phyloP scores from a whole-genome alignment of 208 protist genomes.

The Acanthamoeba healyi region DNA sequence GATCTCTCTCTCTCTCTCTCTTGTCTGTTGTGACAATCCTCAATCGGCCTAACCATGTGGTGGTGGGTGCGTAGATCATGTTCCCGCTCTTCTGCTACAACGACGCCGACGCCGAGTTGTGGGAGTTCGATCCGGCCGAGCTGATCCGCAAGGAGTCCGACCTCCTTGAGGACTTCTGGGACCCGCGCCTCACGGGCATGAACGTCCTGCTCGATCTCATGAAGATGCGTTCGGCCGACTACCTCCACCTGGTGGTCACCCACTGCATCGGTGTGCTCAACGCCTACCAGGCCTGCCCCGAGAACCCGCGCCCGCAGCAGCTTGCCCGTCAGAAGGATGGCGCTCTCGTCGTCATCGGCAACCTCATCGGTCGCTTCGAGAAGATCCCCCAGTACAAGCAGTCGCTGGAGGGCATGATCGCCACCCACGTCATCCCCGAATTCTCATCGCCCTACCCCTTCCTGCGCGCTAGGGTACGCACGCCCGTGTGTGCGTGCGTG shows the following conservation, averaged over 20 bases:
- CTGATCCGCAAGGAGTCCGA: conserved; percentile 47
- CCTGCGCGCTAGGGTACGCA: conserved; percentile 31
- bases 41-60: not conserved
- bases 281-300: not conserved
- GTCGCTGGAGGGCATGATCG: conserved; percentile 17
- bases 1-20: too few species aligned
- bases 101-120: conserved; percentile 12
- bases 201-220: conserved; percentile 56
- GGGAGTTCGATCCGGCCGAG: conserved; percentile 39
- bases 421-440: conserved; percentile 45
- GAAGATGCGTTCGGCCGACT: not conserved
- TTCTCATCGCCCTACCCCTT: conserved; percentile 4
- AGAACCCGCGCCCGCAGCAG: not conserved
- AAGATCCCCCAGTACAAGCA: conserved; percentile 13
- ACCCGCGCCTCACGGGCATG: conserved; percentile 41
- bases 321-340: conserved; percentile 19
- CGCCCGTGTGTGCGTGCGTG: not conserved
- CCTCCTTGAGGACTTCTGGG: conserved; percentile 50
- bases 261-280: conserved; percentile 49
- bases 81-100: conserved; percentile 66
- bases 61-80: not conserved
- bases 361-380: not conserved
- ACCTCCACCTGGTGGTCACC: conserved; percentile 16
- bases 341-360: conserved; percentile 43
- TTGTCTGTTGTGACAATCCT: not conserved